Evolutionary conservation across 1,284 basidiomycete species (phyloP), one percentile per base, ranked within the genome.

Genomic region (Hymenochaete sp.): DNA sequence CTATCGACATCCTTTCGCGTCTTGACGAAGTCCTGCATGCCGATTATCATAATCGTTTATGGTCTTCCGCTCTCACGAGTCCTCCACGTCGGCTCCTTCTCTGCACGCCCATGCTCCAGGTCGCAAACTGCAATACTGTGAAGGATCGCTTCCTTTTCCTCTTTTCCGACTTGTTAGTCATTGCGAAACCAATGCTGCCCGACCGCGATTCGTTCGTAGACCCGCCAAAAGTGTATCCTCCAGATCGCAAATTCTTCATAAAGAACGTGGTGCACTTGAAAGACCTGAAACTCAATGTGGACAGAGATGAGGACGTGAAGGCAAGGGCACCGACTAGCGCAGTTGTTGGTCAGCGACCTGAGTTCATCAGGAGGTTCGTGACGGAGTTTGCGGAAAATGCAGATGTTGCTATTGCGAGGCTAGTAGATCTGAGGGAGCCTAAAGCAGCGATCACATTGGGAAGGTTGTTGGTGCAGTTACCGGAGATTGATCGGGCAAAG

Each of bases 121-220:
- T 98, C 4, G 91, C 92, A 56, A 93, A 93, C 64, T 73, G 82
- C 27, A 88, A 93, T 56, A 93, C 88, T 1, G 87, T 96, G 63
- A 98, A 98, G 62, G 93, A 98, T 59, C 82, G 95, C 7, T 93
- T 91, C 67, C 72, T 98, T 10, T 93, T 98, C 67, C 71, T 98
- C 18, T 98, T 98, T 72, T 89, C 72, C 59, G 96, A 99, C 61
- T 74, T 98, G 38, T 73, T 98, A 36, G 77, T 98, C 59, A 80
- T 98, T 51, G 77, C 84, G 37, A 84, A 90, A 58, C 78, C 84
- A 10, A 67, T 84, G 52, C 61, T 73, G 45, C 68, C 75, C 42
- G 79, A 82, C 52, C 68, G 77, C 53, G 81, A 82, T 53, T 66
- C 67, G 27, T 66, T 79, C 29, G 62, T 75, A 38, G 77, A 82